A percentile compares a stretch with the other conserved stretches of the same genome.
Evolutionary conservation across 2,329 filamentous ascomycete genomes (phyloP).

Genomic region (Sarocladiaceae sp.): DNA sequence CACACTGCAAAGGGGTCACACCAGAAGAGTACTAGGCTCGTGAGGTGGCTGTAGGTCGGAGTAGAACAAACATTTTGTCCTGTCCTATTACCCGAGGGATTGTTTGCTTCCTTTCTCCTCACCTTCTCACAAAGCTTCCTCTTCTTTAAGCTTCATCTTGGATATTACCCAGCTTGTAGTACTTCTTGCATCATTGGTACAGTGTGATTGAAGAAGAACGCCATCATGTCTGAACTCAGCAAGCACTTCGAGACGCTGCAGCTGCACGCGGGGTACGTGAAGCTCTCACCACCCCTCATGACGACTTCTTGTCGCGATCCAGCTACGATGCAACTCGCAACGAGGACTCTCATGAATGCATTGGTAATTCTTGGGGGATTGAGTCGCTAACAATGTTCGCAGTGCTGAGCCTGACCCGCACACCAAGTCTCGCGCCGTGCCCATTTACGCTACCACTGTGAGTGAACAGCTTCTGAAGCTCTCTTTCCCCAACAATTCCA

Average conservation of each 20-base stretch:
- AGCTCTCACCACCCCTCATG: background rate
- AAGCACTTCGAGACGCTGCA: constrained; percentile 79
- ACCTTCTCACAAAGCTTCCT: constrained; percentile 3
- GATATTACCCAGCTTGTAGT: background rate
- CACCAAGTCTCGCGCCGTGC: constrained; percentile 86
- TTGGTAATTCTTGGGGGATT: background rate
- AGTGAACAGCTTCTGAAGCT: background rate
- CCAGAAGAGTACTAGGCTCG: too few relatives aligned
- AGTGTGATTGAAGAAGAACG: background rate
- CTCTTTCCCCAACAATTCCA: background rate
- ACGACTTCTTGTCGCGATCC: too few relatives aligned
- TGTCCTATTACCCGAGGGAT: background rate
- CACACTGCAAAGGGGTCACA: background rate
- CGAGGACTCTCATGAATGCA: background rate
- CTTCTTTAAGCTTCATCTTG: background rate
- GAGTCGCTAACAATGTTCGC: constrained; percentile 16
- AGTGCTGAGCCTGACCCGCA: constrained; percentile 76
- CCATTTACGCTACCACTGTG: constrained; percentile 89
- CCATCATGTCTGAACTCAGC: constrained; percentile 40
- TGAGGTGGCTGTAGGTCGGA: too few relatives aligned
- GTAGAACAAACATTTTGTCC: background rate
- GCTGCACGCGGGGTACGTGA: constrained; percentile 70
- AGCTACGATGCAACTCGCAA: too few relatives aligned
- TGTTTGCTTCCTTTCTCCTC: background rate
- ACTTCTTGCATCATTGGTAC: background rate